Evolutionary conservation across 805 yeast species (phyloP).

Genomic region (Brettanomyces sp.): DNA sequence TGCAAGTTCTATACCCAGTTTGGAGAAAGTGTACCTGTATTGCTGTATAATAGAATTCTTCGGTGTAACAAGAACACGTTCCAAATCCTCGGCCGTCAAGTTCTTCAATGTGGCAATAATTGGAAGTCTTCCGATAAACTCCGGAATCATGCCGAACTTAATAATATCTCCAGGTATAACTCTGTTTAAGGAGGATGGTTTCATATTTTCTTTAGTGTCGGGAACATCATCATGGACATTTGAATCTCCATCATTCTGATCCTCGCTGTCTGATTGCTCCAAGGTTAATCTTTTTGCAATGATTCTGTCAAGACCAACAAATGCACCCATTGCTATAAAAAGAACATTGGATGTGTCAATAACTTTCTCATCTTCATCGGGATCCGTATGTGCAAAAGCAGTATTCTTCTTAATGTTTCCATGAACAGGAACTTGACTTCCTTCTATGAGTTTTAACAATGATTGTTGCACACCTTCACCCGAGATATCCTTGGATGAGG

Average conservation of each 20-base stretch:
- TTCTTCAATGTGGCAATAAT: constrained; percentile 40
- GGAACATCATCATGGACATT: constrained; percentile 20
- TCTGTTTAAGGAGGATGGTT: constrained; percentile 32
- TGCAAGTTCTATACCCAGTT: constrained; percentile 40
- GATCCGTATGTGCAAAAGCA: constrained; percentile 10
- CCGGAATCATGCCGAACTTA: constrained; percentile 49
- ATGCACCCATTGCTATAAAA: constrained; percentile 54
- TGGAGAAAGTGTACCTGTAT: constrained; percentile 43
- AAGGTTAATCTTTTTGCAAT: constrained; percentile 29
- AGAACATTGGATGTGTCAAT: constrained; percentile 48
- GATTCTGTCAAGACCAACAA: constrained; percentile 46
- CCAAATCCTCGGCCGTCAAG: constrained; percentile 34
- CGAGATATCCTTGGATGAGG: constrained; percentile 47
- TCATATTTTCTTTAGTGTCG: constrained; percentile 9
- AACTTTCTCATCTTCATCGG: not conserved
- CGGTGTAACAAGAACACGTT: constrained; percentile 44
- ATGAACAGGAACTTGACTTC: constrained; percentile 40
- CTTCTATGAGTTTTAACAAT: constrained; percentile 46
- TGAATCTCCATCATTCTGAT: constrained; percentile 17
- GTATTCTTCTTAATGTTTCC: constrained; percentile 30
- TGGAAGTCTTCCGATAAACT: constrained; percentile 51
- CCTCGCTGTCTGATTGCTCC: not conserved
- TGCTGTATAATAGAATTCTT: constrained; percentile 45
- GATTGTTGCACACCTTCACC: constrained; percentile 65
- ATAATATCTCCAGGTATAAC: constrained; percentile 43